A percentile compares a stretch with the other conserved stretches of the same genome.
phyloP scores from a whole-genome alignment of 1,284 basidiomycete species.

The Vanrija sp. region DNA sequence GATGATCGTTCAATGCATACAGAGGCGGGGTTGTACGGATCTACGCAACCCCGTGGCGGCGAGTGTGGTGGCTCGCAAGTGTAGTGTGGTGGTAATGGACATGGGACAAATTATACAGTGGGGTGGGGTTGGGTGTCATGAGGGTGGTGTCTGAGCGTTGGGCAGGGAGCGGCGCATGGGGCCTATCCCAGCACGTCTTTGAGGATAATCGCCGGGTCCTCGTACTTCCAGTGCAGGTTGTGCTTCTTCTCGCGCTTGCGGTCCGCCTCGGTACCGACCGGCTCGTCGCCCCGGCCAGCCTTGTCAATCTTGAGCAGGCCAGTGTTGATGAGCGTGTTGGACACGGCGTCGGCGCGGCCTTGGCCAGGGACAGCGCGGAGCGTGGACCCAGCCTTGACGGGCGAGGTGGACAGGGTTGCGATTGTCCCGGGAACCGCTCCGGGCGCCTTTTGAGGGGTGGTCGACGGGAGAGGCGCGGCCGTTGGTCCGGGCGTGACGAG shows the following conservation, averaged over 20 bases:
- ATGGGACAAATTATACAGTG: too few species aligned
- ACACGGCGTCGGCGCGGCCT: constrained; percentile 23
- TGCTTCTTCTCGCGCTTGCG: constrained; percentile 43
- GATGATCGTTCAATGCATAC: too few species aligned
- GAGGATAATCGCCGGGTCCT: constrained; percentile 47
- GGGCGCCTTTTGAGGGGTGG: neutral
- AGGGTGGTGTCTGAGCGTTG: too few species aligned
- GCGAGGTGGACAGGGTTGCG: constrained; percentile 2
- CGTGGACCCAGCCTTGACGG: constrained; percentile 30
- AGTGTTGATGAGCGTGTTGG: constrained; percentile 23
- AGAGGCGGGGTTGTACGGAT: too few species aligned
- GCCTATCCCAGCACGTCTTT: constrained; percentile 42
- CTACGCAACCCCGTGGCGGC: too few species aligned
- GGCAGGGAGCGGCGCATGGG: neutral
- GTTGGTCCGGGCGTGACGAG: neutral
- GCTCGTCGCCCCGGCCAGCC: constrained; percentile 26
- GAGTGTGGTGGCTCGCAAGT: too few species aligned
- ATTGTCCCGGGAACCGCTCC: neutral
- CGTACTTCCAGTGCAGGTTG: constrained; percentile 49
- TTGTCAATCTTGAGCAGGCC: constrained; percentile 43
- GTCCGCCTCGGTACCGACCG: constrained; percentile 17
- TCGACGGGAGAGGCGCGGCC: neutral
- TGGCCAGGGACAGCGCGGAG: constrained; percentile 29
- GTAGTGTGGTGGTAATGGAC: too few species aligned
- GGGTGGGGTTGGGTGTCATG: too few species aligned